phyloP scores from a whole-genome alignment of 2,329 filamentous ascomycete genomes.

The Calonectria crousiana region DNA sequence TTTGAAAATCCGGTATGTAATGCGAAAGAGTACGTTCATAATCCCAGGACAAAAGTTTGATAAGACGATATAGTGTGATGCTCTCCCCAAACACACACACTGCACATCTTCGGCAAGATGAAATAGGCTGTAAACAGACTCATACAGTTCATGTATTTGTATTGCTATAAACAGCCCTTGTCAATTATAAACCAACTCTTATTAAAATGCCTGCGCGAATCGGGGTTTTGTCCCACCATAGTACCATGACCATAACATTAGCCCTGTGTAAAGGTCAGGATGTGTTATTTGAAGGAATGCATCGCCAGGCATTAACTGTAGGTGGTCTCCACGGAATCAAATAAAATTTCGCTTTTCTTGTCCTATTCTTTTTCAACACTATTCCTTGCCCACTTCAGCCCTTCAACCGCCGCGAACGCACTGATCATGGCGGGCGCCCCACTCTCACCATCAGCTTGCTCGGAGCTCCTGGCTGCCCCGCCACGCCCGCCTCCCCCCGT shows the following conservation, averaged over 20 bases:
- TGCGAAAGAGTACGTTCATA: not conserved
- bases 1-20: not conserved
- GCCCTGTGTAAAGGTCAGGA: not conserved
- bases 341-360: not conserved
- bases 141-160: too few species aligned
- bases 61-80: not conserved
- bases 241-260: not conserved
- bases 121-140: not conserved
- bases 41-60: not conserved
- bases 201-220: not conserved
- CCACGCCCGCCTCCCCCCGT: slow-evolving; percentile 11
- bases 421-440: slow-evolving; percentile 26
- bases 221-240: not conserved
- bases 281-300: not conserved
- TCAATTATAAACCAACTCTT: not conserved
- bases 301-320: not conserved
- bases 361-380: not conserved
- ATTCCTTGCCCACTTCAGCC: not conserved
- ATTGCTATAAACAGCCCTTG: too few species aligned
- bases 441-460: slow-evolving; percentile 24
- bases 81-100: not conserved
- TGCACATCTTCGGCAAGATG: not conserved
- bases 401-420: not conserved
- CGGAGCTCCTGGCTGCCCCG: slow-evolving; percentile 17
- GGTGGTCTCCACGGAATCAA: not conserved